A percentile compares a stretch with the other conserved stretches of the same genome.
These are phyloP conservation scores for Kodamaea laetipori DNA, from an alignment of 805 yeast species.

Conservation along the genomic window DNA sequence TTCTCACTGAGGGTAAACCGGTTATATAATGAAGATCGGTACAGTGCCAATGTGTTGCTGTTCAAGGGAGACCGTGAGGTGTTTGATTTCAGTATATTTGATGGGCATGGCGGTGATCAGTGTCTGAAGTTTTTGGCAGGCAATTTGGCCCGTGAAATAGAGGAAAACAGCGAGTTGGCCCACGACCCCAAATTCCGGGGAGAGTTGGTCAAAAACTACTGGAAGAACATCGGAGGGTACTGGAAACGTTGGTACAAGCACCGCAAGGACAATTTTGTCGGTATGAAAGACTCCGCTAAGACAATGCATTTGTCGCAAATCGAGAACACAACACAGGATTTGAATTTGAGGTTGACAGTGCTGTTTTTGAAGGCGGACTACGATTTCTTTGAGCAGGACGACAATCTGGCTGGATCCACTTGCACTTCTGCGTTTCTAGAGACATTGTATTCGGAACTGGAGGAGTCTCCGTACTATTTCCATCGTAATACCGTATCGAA, in stretches of 20 bases:
- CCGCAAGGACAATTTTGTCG: slow-evolving; percentile 33
- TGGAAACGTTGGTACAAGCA: slow-evolving; percentile 77
- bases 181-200: slow-evolving; percentile 33
- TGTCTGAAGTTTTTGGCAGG: slow-evolving; percentile 64
- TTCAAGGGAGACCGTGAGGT: slow-evolving; percentile 23
- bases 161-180: slow-evolving; percentile 43
- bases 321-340: slow-evolving; percentile 48
- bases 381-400: slow-evolving; percentile 48
- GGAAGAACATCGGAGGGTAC: slow-evolving; percentile 69
- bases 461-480: slow-evolving; percentile 51
- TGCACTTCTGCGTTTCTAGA: slow-evolving; percentile 66
- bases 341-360: slow-evolving; percentile 60
- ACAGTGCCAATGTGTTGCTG: slow-evolving; percentile 62
- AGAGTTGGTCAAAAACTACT: slow-evolving; percentile 55
- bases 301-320: slow-evolving; percentile 15
- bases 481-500: slow-evolving; percentile 66
- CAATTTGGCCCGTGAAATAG: slow-evolving; percentile 52
- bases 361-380: slow-evolving; percentile 69
- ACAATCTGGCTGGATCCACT: slow-evolving; percentile 63
- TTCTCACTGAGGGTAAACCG: slow-evolving; percentile 74
- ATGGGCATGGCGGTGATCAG: slow-evolving; percentile 91
- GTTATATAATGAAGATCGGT: slow-evolving; percentile 77
- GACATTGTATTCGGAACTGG: slow-evolving; percentile 39
- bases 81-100: slow-evolving; percentile 77
- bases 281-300: slow-evolving; percentile 23